Evolutionary conservation across 2,329 filamentous ascomycete genomes (phyloP), one percentile per base, ranked within the genome.

Genomic region (Pseudocercospora macadamiae): DNA sequence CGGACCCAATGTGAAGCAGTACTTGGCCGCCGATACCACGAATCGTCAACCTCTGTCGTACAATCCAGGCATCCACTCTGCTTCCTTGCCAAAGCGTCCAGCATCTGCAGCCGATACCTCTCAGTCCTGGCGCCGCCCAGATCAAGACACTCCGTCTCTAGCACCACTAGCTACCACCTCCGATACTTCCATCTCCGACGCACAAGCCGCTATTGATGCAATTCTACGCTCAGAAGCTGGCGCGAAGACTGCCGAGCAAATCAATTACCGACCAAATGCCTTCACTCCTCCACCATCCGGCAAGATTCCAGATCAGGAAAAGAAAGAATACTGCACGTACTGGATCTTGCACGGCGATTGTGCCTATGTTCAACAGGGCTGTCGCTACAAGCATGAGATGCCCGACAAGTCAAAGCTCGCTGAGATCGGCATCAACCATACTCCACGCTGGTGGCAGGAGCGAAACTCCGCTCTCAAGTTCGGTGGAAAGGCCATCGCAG

Each of bases 331-430:
- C 74, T 96, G 92, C 75, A 90, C 91, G 59, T 91, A 93, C 74
- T 97, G 92, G 92, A 88, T 96, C 55, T 87, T 90, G 67, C 88
- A 89, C 59, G 92, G 91, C 18, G 86, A 90, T 42, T 97, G 93
- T 72, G 89, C 89, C 62, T 97, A 91, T 73, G 87, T 84, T 3
- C 90, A 96, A 72, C 88, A 93, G 70, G 92, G 93, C 0, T 96
- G 93, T 77, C 86, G 88, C 64, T 96, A 87, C 79, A 93, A 92
- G 77, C 93, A 96, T 73, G 90, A 95, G 72, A 96, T 96, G 89
- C 93, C 93, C 0, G 86, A 92, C 64, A 80, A 80, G 51, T 77
- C 80, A 0, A 89, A 86, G 1, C 84, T 96, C 66, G 77, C 83
- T 42, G 79, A 82, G 5, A 80, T 96, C 2, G 93, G 93, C 0